Conservation (phyloP, 148 eudicot genomes). For the Pharnaceum exiguum region DNA sequence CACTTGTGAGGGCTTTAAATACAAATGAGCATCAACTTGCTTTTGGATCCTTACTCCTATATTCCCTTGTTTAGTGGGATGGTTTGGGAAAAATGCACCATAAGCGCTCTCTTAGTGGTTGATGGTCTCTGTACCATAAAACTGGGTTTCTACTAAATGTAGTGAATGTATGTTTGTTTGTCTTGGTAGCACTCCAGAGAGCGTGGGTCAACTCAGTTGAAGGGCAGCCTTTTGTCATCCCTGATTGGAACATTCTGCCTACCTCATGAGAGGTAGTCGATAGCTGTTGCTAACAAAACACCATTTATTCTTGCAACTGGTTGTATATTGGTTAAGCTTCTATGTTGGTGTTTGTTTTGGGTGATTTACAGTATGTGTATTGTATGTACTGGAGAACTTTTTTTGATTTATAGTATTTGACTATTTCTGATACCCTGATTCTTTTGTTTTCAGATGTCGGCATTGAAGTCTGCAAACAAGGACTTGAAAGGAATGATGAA, state of each 20-base stretch:
- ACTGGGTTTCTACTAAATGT: slow-evolving; percentile 17
- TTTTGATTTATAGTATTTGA: not conserved
- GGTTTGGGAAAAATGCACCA: not conserved
- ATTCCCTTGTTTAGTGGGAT: not conserved
- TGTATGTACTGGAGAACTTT: not conserved
- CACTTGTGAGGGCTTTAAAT: too few relatives aligned
- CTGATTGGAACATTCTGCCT: slow-evolving; percentile 61
- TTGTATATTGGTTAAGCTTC: slow-evolving; percentile 7
- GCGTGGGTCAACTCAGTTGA: slow-evolving; percentile 39
- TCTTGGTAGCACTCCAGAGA: slow-evolving; percentile 43
- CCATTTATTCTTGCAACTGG: slow-evolving; percentile 7
- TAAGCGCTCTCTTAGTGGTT: not conserved
- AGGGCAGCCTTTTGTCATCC: slow-evolving; percentile 36
- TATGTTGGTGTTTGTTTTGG: not conserved
- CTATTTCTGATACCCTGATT: not conserved
- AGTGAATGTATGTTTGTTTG: slow-evolving; percentile 25
- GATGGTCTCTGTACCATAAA: not conserved
- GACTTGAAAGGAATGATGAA: slow-evolving; percentile 99
- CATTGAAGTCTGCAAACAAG: slow-evolving; percentile 87
- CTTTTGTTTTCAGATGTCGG: slow-evolving; percentile 64
- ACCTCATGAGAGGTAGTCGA: slow-evolving; percentile 58
- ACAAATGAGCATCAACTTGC: too few relatives aligned
- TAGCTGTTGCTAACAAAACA: slow-evolving; percentile 12
- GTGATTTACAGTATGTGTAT: not conserved
- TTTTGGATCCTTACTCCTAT: too few relatives aligned